Base-by-base conservation (phyloP, 495 filamentous ascomycete species). In the Aspergillus egyptiacus region DNA sequence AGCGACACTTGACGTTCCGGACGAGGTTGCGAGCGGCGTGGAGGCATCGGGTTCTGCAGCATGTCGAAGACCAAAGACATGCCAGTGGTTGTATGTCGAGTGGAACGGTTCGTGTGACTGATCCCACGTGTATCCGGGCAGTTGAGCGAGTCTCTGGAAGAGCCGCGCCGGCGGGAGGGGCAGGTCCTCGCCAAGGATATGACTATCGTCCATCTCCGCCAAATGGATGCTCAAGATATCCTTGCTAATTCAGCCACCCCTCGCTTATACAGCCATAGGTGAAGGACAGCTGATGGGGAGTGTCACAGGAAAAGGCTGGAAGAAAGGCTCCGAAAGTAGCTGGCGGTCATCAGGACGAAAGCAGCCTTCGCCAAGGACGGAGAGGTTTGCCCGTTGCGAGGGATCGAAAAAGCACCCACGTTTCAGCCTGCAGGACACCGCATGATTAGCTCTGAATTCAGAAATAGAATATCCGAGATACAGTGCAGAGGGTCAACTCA, bases 71-170 rank as follows among this genome's bases (percentile, higher is more conserved):
- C 79, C 79, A 49, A 66, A 76, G 17, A 83, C 72, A 60, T 80
- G 77, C 80, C 86, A 91, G 66, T 85, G 85, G 57, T 85, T 84
- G 64, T 91, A 91, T 51, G 79, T 85, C n/a, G 86, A 86, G 66
- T 89, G 86, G 57, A 85, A 82, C n/a, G 85, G 84, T 50, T 73
- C 74, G 52, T 68, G 66, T 2, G 77, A 72, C 50, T 85, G 82
- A 66, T 89, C 83, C 85, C 86, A 91, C 11, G 75, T 80, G 62
- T 86, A 91, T 23, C 84, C 85, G 20, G 83, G 74, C 50, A 91
- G 68, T 53, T 86, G 80, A 51, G 77, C 75, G 54, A 91, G 69
- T 37, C 86, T 74, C 68, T 89, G 84, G 48, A 83, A 84, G 40
- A 91, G 78, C 50, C 82, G 79, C 49, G 80, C 66, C 28, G 85